These are phyloP conservation scores for Nicotiana tabacum DNA, from an alignment of 257 asterid species.

Conservation along the genomic window DNA sequence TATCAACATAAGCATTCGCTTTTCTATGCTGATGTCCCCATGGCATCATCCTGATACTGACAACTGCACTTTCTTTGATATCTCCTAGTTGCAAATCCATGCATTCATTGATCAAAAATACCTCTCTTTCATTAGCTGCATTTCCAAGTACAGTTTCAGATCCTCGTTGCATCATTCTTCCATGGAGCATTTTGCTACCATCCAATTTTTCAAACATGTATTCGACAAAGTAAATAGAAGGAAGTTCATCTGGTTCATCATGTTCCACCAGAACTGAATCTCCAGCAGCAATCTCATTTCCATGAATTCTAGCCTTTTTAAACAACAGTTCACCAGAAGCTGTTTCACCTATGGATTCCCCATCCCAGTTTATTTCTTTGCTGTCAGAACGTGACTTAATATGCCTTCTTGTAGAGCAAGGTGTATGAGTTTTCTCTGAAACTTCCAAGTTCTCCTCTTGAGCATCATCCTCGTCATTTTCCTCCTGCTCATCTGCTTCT, in stretches of 20 bases:
- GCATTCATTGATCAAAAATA: slow-evolving; percentile 78
- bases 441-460: slow-evolving; percentile 39
- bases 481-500: slow-evolving; percentile 67
- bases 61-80: slow-evolving; percentile 34
- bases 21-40: slow-evolving; percentile 92
- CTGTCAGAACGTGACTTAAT: slow-evolving; percentile 36
- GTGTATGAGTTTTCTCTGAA: slow-evolving; percentile 30
- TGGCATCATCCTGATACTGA: slow-evolving; percentile 55
- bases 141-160: slow-evolving; percentile 83
- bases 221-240: slow-evolving; percentile 58
- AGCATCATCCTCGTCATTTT: slow-evolving; percentile 70
- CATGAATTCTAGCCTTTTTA: slow-evolving; percentile 46
- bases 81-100: slow-evolving; percentile 55
- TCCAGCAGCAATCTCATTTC: slow-evolving; percentile 50
- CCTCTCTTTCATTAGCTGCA: slow-evolving; percentile 77
- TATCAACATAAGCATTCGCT: slow-evolving; percentile 55
- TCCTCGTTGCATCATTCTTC: slow-evolving; percentile 70
- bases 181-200: slow-evolving; percentile 80
- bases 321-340: slow-evolving; percentile 55
- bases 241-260: slow-evolving; percentile 42
- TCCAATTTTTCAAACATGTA: slow-evolving; percentile 73
- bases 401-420: slow-evolving; percentile 27
- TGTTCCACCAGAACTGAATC: slow-evolving; percentile 56
- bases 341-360: slow-evolving; percentile 49
- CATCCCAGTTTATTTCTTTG: slow-evolving; percentile 61